phyloP scores from a whole-genome alignment of 192 early-diverging fungal species.

The Phlyctochytrium planicorne region DNA sequence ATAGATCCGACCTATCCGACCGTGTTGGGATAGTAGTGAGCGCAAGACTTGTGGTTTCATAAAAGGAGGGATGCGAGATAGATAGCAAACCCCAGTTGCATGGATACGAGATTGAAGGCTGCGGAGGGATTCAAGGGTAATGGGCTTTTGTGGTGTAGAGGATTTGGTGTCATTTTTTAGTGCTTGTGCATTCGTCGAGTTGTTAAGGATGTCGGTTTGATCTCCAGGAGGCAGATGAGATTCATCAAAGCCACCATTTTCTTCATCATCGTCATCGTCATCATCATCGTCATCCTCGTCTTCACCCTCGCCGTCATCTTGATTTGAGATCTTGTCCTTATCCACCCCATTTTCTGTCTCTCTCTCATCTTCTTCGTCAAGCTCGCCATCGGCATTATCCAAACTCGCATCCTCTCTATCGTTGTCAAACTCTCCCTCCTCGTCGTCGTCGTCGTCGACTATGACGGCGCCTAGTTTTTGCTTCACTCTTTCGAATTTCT shows the following conservation, averaged over 20 bases:
- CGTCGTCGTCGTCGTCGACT: background rate
- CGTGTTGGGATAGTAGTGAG: conserved; percentile 72
- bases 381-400: conserved; percentile 21
- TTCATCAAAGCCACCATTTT: conserved; percentile 22
- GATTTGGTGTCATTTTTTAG: conserved; percentile 38
- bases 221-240: conserved; percentile 19
- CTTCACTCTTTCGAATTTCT: too few relatives aligned
- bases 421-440: conserved; percentile 1
- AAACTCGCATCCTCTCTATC: conserved; percentile 18
- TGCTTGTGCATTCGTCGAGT: background rate
- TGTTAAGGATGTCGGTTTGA: conserved; percentile 16
- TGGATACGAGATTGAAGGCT: conserved; percentile 68
- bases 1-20: conserved; percentile 80
- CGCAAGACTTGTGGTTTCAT: conserved; percentile 85
- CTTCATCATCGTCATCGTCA: conserved; percentile 12
- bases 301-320: conserved; percentile 28
- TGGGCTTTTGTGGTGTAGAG: conserved; percentile 58
- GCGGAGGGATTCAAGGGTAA: conserved; percentile 57
- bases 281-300: conserved; percentile 23
- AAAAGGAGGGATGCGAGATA: conserved; percentile 89
- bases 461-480: too few relatives aligned
- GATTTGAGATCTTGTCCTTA: conserved; percentile 8
- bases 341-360: conserved; percentile 19
- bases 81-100: conserved; percentile 84
- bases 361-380: conserved; percentile 32